These are phyloP conservation scores for Starmerella ratchasimensis DNA, from an alignment of 805 yeast genomes.

Conservation along the genomic window DNA sequence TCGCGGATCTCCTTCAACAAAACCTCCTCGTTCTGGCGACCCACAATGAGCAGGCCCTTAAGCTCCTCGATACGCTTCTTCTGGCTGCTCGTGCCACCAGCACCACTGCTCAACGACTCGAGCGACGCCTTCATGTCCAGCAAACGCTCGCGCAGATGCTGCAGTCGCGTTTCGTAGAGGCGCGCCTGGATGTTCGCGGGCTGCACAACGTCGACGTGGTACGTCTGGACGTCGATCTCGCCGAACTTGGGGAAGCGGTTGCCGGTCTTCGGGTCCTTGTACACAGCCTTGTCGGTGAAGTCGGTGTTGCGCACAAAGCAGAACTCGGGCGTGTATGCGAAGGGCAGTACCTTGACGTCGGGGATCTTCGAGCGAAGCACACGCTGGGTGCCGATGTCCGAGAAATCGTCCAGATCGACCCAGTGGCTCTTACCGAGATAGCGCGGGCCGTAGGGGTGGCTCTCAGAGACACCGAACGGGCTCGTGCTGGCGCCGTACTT, in stretches of 20 bases:
- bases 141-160: slow-evolving; percentile 24
- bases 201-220: slow-evolving; percentile 32
- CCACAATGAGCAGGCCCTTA: slow-evolving; percentile 6
- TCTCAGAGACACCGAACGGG: background rate
- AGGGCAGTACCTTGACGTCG: slow-evolving; percentile 40
- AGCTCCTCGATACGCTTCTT: slow-evolving; percentile 4
- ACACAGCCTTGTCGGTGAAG: slow-evolving; percentile 28
- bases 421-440: slow-evolving; percentile 30
- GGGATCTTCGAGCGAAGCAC: slow-evolving; percentile 14
- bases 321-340: slow-evolving; percentile 55
- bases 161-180: slow-evolving; percentile 21
- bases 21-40: slow-evolving; percentile 1
- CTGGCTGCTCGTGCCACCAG: slow-evolving; percentile 5
- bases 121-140: slow-evolving; percentile 24
- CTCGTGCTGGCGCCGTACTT: background rate
- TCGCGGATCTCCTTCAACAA: slow-evolving; percentile 10
- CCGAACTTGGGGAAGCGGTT: slow-evolving; percentile 35
- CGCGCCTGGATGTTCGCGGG: slow-evolving; percentile 22
- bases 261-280: slow-evolving; percentile 21
- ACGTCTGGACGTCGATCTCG: slow-evolving; percentile 45
- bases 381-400: slow-evolving; percentile 41
- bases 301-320: slow-evolving; percentile 54
- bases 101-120: slow-evolving; percentile 21
- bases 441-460: slow-evolving; percentile 12
- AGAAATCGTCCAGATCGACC: slow-evolving; percentile 65